A percentile compares a stretch with the other conserved stretches of the same genome.
These are phyloP conservation scores for Chytridiales sp. DNA, from an alignment of 371 early-diverging fungal species.

Conservation along the genomic window DNA sequence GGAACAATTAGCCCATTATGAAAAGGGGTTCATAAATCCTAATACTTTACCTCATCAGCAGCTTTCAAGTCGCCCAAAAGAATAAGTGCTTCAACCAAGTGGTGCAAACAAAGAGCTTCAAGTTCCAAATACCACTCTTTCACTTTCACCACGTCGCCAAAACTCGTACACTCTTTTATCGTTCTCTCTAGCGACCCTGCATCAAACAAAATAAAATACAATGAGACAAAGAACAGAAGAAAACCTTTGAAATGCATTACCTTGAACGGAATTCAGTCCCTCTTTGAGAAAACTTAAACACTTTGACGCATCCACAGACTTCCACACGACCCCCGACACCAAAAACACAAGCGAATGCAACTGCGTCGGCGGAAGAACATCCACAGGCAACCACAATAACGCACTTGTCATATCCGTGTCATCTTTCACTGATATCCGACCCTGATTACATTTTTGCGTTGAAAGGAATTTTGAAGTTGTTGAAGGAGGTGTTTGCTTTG, in stretches of 20 bases:
- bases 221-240: too few species aligned
- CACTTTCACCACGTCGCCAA: slow-evolving; percentile 1
- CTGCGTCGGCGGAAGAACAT: slow-evolving; percentile 4
- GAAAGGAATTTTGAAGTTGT: too few species aligned
- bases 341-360: neutral
- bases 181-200: neutral
- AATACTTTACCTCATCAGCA: slow-evolving; percentile 11
- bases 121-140: slow-evolving; percentile 10
- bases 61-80: neutral
- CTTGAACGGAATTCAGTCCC: neutral
- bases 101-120: slow-evolving; percentile 4
- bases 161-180: neutral
- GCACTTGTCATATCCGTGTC: neutral
- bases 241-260: neutral
- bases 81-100: slow-evolving; percentile 4
- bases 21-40: neutral
- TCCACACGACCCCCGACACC: neutral
- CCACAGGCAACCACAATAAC: too few species aligned
- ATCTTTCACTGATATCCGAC: neutral
- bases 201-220: too few species aligned
- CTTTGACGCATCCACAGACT: neutral
- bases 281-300: neutral
- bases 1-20: neutral
- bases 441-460: neutral
- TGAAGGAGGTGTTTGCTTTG: too few species aligned